phyloP scores from a whole-genome alignment of 345 rosid species.

The Rhizophora apiculata region DNA sequence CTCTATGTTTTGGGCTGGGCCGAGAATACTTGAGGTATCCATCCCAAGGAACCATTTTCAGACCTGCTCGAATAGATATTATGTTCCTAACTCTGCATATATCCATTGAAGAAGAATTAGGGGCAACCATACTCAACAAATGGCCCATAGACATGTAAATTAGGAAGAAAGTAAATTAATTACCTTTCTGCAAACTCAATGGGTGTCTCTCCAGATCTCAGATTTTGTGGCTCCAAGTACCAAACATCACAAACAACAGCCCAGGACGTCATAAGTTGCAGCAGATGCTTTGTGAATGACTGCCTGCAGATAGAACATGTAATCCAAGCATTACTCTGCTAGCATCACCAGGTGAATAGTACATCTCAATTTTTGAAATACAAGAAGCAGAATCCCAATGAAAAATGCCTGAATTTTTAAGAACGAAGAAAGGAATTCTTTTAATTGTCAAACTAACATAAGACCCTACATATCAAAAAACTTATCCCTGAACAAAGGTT shows the following conservation, averaged over 20 bases:
- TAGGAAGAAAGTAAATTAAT: neutral
- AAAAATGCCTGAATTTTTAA: neutral
- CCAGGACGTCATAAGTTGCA: slow-evolving; percentile 99
- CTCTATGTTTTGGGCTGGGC: slow-evolving; percentile 94
- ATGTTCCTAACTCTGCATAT: slow-evolving; percentile 78
- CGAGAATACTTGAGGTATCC: slow-evolving; percentile 93
- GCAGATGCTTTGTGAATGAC: slow-evolving; percentile 93
- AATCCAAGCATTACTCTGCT: slow-evolving; percentile 1
- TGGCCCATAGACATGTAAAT: neutral
- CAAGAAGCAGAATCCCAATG: neutral
- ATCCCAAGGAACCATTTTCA: slow-evolving; percentile 98
- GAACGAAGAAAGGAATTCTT: neutral
- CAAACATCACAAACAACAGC: slow-evolving; percentile 99
- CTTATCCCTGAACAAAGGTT: neutral
- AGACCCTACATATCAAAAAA: neutral
- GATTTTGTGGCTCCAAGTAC: slow-evolving; percentile 91
- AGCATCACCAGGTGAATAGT: slow-evolving; percentile 4
- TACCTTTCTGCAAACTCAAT: slow-evolving; percentile 99
- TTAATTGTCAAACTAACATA: neutral
- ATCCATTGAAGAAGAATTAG: slow-evolving; percentile 11
- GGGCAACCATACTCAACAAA: neutral
- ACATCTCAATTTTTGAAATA: neutral
- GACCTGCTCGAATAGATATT: slow-evolving; percentile 88
- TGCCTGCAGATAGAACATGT: slow-evolving; percentile 54
- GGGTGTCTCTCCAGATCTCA: slow-evolving; percentile 80